These are phyloP conservation scores for Rhynchosporium graminicola DNA, from an alignment of 2,329 filamentous ascomycete species.

Conservation along the genomic window DNA sequence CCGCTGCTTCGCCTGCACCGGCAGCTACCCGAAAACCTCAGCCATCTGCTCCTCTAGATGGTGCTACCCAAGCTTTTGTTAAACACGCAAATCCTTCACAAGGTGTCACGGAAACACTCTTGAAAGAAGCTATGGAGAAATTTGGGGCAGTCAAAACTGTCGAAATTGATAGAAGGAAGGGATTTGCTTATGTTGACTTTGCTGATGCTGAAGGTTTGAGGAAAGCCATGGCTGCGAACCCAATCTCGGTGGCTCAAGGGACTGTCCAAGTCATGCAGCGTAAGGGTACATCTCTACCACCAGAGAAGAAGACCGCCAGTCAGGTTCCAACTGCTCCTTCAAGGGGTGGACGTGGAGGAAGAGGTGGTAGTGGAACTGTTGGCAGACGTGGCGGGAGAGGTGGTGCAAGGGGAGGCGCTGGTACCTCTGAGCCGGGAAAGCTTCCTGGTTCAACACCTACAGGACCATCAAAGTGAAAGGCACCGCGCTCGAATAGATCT, in stretches of 20 bases:
- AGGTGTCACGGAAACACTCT: slow-evolving; percentile 80
- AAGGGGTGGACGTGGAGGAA: slow-evolving; percentile 29
- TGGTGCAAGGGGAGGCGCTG: slow-evolving; percentile 13
- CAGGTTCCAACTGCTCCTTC: slow-evolving; percentile 19
- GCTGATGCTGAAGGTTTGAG: slow-evolving; percentile 68
- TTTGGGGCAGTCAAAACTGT: slow-evolving; percentile 78
- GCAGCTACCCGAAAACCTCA: slow-evolving; percentile 36
- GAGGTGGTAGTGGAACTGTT: slow-evolving; percentile 26
- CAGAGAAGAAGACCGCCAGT: slow-evolving; percentile 70
- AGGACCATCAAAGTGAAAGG: slow-evolving; percentile 35
- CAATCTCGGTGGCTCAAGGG: slow-evolving; percentile 79
- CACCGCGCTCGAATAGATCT: neutral
- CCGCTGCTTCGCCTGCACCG: slow-evolving; percentile 21
- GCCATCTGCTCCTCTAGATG: slow-evolving; percentile 42
- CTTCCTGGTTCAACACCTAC: slow-evolving; percentile 31
- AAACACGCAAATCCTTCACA: slow-evolving; percentile 88
- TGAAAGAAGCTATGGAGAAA: slow-evolving; percentile 70
- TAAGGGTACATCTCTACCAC: slow-evolving; percentile 77
- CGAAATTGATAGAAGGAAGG: slow-evolving; percentile 93
- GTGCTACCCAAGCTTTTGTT: slow-evolving; percentile 69
- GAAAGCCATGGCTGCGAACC: slow-evolving; percentile 80
- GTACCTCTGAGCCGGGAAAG: slow-evolving; percentile 19
- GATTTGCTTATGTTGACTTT: slow-evolving; percentile 93
- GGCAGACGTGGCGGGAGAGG: slow-evolving; percentile 21
- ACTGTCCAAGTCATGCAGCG: slow-evolving; percentile 85